Base-by-base conservation (phyloP, 2,329 filamentous ascomycete genomes). In the Huntiella omanensis region DNA sequence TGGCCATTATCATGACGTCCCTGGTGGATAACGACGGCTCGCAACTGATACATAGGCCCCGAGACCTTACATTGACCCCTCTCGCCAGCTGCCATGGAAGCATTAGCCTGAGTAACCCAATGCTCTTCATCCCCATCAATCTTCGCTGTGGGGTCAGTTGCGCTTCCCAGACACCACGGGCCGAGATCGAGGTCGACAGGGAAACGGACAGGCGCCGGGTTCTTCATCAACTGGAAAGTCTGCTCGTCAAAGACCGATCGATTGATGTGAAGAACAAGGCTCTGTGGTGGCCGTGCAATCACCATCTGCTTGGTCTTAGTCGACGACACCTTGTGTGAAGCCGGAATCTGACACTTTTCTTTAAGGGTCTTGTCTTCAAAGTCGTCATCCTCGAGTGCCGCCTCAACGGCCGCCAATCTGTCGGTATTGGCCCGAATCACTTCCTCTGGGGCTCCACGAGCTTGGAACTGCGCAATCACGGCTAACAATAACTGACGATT, bases 1-100 rank as follows among this genome's bases (percentile, higher is more conserved):
- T 98, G 91, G 0, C 91, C 91, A 55, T 93, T 94, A 51, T 95
- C 86, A 59, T 96, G 91, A 32, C 82, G 71, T 3, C 91, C 91
- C 51, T 82, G 83, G 58, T 96, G 91, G 1, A 85, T 91, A 7
- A 96, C 74, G 0, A 88, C 82, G 28, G 87, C 85, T 45, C 81
- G 75, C 12, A 96, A 66, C 56, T 83, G 75, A 58, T 93, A 96
- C 1, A 79, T 65, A 22, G 68, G 69, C 2, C 75, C 74, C 0
- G 63, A 64, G 6, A 74, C 62, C 50, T 64, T 69, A 2, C 73
- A 76, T 6, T 64, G 62, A 2, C 57, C 56, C 35, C 60, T 54
- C 40, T 67, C 66, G 4, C 71, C 72, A 0, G 77, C 70, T 13
- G 91, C 70, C 81, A 93, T 87, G 1, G 83, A 86, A 19, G 69